phyloP scores from a whole-genome alignment of 2,329 filamentous ascomycete genomes.

The Xylogone sp. region DNA sequence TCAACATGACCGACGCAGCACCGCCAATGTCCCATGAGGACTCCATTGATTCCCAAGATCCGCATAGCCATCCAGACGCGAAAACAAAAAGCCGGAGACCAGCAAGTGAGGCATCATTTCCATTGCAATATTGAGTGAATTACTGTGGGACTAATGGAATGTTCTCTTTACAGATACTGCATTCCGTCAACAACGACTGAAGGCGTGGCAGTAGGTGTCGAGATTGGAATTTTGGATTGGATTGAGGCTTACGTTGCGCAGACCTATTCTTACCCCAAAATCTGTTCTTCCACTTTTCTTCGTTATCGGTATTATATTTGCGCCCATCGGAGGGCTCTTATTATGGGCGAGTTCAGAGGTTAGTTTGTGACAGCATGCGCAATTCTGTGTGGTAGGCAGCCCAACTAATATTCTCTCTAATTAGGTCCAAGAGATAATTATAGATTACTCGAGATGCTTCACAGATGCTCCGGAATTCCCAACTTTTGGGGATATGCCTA shows the following conservation, averaged over 20 bases:
- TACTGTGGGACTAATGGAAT: slow-evolving; percentile 15
- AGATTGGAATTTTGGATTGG: slow-evolving; percentile 3
- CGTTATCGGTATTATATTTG: slow-evolving; percentile 84
- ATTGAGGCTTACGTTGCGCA: slow-evolving; percentile 34
- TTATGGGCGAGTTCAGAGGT: slow-evolving; percentile 83
- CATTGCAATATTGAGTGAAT: slow-evolving; percentile 7
- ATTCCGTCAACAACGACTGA: slow-evolving; percentile 92
- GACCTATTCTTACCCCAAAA: slow-evolving; percentile 92
- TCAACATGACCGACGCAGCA: slow-evolving; percentile 26
- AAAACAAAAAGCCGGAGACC: slow-evolving; percentile 90
- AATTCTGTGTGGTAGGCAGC: slow-evolving; percentile 1
- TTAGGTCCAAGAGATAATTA: slow-evolving; percentile 82
- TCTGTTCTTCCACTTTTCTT: slow-evolving; percentile 92
- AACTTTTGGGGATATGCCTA: slow-evolving; percentile 48
- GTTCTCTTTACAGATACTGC: slow-evolving; percentile 68
- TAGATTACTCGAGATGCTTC: slow-evolving; percentile 85
- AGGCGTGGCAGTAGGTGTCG: slow-evolving; percentile 87
- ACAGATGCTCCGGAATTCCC: slow-evolving; percentile 45
- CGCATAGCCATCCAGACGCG: slow-evolving; percentile 53
- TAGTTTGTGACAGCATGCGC: slow-evolving; percentile 22
- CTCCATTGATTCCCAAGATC: slow-evolving; percentile 53
- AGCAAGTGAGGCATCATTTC: slow-evolving; percentile 59
- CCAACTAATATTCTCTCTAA: neutral
- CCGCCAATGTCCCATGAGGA: slow-evolving; percentile 31
- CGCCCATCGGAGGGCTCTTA: slow-evolving; percentile 83